Base-by-base conservation (phyloP, 768 basidiomycete genomes). In the Termitomyces sp. region DNA sequence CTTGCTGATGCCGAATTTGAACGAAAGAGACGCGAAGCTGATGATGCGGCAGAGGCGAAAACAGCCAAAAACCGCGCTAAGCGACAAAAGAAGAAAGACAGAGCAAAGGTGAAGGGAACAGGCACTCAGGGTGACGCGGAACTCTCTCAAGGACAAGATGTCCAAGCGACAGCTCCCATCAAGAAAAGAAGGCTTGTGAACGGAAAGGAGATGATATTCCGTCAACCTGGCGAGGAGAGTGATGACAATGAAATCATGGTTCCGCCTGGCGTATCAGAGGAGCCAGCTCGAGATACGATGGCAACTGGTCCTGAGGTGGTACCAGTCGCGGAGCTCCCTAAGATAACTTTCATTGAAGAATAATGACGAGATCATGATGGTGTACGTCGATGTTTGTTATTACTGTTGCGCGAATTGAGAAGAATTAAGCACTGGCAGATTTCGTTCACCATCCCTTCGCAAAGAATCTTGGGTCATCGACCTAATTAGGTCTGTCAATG, bases 1-100 rank as follows among this genome's bases (percentile, higher is more conserved):
- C 67, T 76, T 7, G 86, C 87, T 47, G 78, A 76, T 24, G 77
- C 76, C 10, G 95, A 89, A 49, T 97, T 95, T 64, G 87, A 90
- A 65, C 80, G 73, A 48, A 89, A 87, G 64, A 83, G 87, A 67
- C 80, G 78, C 44, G 89, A 87, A 59, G 81, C 86, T 27, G 87
- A 91, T 34, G 86, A 85, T 30, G 66, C 74, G 3, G 85, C 90
- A 0, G 88, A 96, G 46, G 86, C 88, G 2, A 97, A 95, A 76
- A 98, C 96, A 0, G 88, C 93, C 13, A 98, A 95, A 76, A 99
- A 99, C 71, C 83, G 97, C 20, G 91, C 91, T 16, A 98, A 91
- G 71, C 78, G 97, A 45, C 91, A 88, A 72, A 97, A 96, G 80
- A 93, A 93, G 79, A 98, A 95, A 71, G 88, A 82, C 62, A 76